These are phyloP conservation scores for Dispira simplex DNA, from an alignment of 192 early-diverging fungal species.

Conservation along the genomic window DNA sequence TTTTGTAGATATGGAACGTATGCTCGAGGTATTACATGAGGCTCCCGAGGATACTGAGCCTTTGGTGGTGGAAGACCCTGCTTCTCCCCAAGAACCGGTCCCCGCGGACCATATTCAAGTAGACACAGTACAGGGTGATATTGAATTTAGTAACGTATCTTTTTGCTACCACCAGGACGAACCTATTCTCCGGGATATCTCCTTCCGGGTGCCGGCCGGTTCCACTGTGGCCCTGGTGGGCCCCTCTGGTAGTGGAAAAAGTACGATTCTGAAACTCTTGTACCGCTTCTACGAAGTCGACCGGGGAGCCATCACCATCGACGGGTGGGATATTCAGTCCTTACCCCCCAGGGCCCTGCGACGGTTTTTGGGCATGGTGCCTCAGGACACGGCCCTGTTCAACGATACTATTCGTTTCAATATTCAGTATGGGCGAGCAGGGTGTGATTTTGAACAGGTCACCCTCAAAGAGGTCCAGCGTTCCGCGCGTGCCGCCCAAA, in stretches of 20 bases:
- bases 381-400: slow-evolving; percentile 91
- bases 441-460: slow-evolving; percentile 28
- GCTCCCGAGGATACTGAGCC: slow-evolving; percentile 14
- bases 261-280: slow-evolving; percentile 59
- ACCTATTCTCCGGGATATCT: slow-evolving; percentile 23
- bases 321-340: slow-evolving; percentile 61
- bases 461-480: slow-evolving; percentile 46
- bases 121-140: slow-evolving; percentile 8
- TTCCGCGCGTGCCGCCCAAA: slow-evolving; percentile 58
- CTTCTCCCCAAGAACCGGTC: slow-evolving; percentile 13
- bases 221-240: slow-evolving; percentile 29
- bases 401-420: slow-evolving; percentile 93
- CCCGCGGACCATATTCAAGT: slow-evolving; percentile 18
- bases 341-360: slow-evolving; percentile 61
- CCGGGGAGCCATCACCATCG: slow-evolving; percentile 67
- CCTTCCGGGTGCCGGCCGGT: slow-evolving; percentile 26
- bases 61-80: neutral
- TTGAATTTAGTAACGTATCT: slow-evolving; percentile 15
- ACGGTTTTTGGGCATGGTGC: slow-evolving; percentile 78
- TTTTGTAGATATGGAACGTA: slow-evolving; percentile 95
- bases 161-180: slow-evolving; percentile 16
- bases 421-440: slow-evolving; percentile 66
- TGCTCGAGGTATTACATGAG: slow-evolving; percentile 61
- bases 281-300: slow-evolving; percentile 86
- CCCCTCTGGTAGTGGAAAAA: slow-evolving; percentile 49